These are phyloP conservation scores for Hypseocharis bilobata DNA, from an alignment of 441 rosid species.

Conservation along the genomic window DNA sequence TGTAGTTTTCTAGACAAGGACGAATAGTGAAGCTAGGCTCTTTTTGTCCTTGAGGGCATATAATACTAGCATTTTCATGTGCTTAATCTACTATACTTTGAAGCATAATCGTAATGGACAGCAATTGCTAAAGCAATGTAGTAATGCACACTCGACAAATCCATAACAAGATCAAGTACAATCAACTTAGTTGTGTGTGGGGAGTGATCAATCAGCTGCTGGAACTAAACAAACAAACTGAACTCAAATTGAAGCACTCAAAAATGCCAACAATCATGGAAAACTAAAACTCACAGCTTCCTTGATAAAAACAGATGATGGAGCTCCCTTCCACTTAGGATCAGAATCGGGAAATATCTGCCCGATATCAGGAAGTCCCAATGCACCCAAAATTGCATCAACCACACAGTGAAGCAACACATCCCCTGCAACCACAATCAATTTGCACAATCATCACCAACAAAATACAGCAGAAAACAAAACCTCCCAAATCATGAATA, in stretches of 20 bases:
- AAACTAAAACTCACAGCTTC: conserved; percentile 68
- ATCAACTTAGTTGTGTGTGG: background rate
- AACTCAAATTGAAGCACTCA: background rate
- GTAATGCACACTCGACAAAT: too few species aligned
- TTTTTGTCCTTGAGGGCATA: too few species aligned
- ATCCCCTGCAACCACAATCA: conserved; percentile 47
- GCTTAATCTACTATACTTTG: background rate
- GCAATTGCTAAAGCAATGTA: too few species aligned
- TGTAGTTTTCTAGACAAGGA: too few species aligned
- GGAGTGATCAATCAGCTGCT: background rate
- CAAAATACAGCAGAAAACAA: background rate
- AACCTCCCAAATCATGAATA: conserved; percentile 4
- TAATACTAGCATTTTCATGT: background rate
- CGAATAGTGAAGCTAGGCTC: too few species aligned
- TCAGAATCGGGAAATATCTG: conserved; percentile 86
- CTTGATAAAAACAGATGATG: conserved; percentile 72
- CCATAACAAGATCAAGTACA: too few species aligned
- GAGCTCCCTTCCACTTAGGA: conserved; percentile 92
- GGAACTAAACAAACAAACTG: background rate
- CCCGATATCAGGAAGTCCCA: conserved; percentile 93
- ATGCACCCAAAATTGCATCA: conserved; percentile 91
- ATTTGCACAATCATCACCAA: background rate
- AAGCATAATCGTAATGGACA: background rate
- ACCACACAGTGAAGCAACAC: conserved; percentile 92
- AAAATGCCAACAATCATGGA: too few species aligned